Conservation (phyloP, 805 yeast species). For the Grigorovia humatica region DNA sequence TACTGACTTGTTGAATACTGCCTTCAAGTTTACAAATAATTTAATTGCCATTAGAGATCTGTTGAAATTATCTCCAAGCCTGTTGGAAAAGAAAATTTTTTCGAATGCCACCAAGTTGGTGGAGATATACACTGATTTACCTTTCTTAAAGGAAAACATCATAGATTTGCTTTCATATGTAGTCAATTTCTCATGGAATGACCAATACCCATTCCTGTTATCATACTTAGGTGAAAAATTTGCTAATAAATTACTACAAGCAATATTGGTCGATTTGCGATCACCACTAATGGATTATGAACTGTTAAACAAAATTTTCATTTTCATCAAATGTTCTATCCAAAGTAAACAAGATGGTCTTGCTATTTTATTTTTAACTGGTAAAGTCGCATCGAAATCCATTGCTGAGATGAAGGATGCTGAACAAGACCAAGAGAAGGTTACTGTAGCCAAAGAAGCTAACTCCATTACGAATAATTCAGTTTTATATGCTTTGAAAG, state of each 20-base stretch:
- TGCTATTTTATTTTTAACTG: slow-evolving; percentile 56
- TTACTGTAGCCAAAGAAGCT: neutral
- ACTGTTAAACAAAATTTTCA: slow-evolving; percentile 47
- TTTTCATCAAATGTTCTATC: slow-evolving; percentile 57
- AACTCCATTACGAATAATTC: slow-evolving; percentile 27
- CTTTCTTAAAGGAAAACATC: slow-evolving; percentile 40
- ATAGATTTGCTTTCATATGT: slow-evolving; percentile 48
- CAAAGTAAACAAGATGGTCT: slow-evolving; percentile 69
- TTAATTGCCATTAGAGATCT: slow-evolving; percentile 48
- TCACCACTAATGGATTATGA: slow-evolving; percentile 43
- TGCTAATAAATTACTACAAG: slow-evolving; percentile 48
- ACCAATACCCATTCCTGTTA: slow-evolving; percentile 64
- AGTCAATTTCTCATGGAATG: slow-evolving; percentile 46
- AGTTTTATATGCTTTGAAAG: slow-evolving; percentile 45
- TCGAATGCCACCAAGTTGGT: slow-evolving; percentile 46
- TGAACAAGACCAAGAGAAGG: slow-evolving; percentile 6
- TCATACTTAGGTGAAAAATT: slow-evolving; percentile 67
- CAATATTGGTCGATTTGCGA: slow-evolving; percentile 50
- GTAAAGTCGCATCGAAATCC: slow-evolving; percentile 32
- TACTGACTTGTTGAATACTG: slow-evolving; percentile 35
- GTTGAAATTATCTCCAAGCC: slow-evolving; percentile 42
- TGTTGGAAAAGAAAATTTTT: slow-evolving; percentile 55
- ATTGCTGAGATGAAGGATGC: slow-evolving; percentile 7
- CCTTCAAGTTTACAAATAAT: slow-evolving; percentile 46
- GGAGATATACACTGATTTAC: slow-evolving; percentile 37